These are phyloP conservation scores for Xanthoconium separans DNA, from an alignment of 1,284 basidiomycete genomes.

Conservation along the genomic window DNA sequence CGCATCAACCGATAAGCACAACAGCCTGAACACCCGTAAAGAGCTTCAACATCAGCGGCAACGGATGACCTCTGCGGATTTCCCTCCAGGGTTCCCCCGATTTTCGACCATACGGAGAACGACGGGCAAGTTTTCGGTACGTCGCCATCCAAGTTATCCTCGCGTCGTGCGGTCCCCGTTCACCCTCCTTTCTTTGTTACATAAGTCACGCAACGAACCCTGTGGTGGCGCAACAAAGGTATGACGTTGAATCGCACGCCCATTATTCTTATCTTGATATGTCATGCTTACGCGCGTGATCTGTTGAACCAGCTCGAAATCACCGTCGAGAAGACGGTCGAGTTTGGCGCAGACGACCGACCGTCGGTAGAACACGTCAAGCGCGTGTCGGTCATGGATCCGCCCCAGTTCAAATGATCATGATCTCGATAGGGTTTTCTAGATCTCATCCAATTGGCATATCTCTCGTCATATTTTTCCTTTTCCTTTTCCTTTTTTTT, in stretches of 20 bases:
- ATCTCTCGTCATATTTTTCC: too few species aligned
- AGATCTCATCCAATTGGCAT: too few species aligned
- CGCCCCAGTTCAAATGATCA: background rate
- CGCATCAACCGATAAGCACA: background rate
- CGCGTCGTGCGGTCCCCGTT: background rate
- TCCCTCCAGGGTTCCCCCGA: conserved; percentile 34
- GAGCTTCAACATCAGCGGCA: conserved; percentile 30
- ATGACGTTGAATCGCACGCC: background rate
- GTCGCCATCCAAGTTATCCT: background rate
- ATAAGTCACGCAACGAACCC: conserved; percentile 9
- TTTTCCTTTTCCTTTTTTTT: too few species aligned
- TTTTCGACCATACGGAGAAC: conserved; percentile 15
- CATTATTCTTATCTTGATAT: too few species aligned
- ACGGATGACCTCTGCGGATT: conserved; percentile 28
- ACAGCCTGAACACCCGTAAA: conserved; percentile 31
- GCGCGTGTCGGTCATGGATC: background rate
- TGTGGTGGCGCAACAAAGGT: conserved; percentile 18
- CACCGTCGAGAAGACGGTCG: conserved; percentile 29
- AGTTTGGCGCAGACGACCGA: conserved; percentile 15
- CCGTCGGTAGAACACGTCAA: background rate
- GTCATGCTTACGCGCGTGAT: background rate
- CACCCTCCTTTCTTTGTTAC: background rate
- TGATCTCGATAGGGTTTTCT: too few species aligned
- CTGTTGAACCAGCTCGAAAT: conserved; percentile 24
- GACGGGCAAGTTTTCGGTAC: conserved; percentile 12